Evolutionary conservation across 2,329 filamentous ascomycete genomes (phyloP).

Genomic region (Parastagonospora avenae): DNA sequence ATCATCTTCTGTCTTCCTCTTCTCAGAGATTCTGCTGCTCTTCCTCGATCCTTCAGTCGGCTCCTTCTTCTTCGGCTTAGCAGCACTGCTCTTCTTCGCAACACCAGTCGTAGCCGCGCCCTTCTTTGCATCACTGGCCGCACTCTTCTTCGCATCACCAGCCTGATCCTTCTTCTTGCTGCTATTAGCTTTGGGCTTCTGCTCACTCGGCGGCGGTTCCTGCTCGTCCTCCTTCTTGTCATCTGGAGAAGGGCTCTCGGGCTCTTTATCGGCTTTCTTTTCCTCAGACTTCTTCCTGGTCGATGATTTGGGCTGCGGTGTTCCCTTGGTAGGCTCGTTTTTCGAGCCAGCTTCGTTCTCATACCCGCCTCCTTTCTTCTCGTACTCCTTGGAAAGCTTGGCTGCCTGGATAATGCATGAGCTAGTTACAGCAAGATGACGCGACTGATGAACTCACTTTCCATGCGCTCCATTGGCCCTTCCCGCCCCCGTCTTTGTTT

Average conservation of each 20-base stretch:
- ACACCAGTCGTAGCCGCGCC: conserved; percentile 17
- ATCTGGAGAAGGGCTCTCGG: conserved; percentile 12
- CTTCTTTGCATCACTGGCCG: conserved; percentile 15
- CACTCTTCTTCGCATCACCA: conserved; percentile 16
- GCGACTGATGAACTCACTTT: conserved; percentile 39
- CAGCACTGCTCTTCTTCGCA: conserved; percentile 16
- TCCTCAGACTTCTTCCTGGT: conserved; percentile 26
- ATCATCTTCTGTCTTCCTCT: conserved; percentile 26
- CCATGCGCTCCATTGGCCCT: conserved; percentile 55
- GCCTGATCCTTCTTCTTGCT: conserved; percentile 22
- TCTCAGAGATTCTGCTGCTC: conserved; percentile 18
- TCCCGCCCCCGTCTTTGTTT: conserved; percentile 54
- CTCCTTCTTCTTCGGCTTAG: conserved; percentile 22
- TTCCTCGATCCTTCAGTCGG: conserved; percentile 27
- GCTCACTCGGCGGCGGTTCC: conserved; percentile 20
- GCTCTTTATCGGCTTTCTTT: conserved; percentile 20
- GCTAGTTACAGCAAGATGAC: background rate
- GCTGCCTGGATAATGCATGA: conserved; percentile 33
- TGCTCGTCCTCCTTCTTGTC: conserved; percentile 14
- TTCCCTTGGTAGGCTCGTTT: conserved; percentile 52
- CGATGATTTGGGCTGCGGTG: conserved; percentile 44
- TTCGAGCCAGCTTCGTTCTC: conserved; percentile 51
- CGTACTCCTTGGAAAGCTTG: conserved; percentile 53
- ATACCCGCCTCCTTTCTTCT: conserved; percentile 47
- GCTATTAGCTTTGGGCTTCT: conserved; percentile 29